Base-by-base conservation (phyloP, 495 filamentous ascomycete species). In the Aeminium ludgeri region DNA sequence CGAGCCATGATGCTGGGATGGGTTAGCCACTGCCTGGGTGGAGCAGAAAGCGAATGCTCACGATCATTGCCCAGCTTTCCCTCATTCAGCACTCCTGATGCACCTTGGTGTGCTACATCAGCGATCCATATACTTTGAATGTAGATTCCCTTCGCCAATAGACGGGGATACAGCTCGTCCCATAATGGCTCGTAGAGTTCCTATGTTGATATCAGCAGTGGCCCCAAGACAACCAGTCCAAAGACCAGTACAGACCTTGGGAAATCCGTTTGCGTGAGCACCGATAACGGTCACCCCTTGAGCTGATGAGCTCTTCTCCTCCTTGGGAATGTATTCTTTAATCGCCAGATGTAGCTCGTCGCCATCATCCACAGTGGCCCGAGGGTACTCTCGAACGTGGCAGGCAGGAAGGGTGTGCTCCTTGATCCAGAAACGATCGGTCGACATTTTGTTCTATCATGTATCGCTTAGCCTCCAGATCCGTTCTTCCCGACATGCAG, bases 1-100 rank as follows among this genome's bases (percentile, higher is more conserved):
- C 89, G 36, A 73, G 66, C 89, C 89, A 97, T 30, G 57, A 58
- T 25, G 60, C 60, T 68, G 45, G 4, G 43, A 28, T n/a, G 15
- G n/a, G 12, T 38, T 15, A 38, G 17, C 15, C 8, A 11, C 6
- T 13, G 12, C n/a, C n/a, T n/a, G 29, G 5, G 16, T 6, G 10
- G 5, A 29, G 30, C 18, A 4, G 0, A 32, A n/a, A 10, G 30
- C 15, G n/a, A 20, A n/a, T 23, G 47, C 60, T 36, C 41, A 63
- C 59, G 60, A 35, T 64, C 60, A 39, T 62, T 58, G 38, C 60
- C 60, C 5, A 62, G 46, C 39, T 59, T 58, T 19, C 44, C 40
- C 41, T 64, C 60, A 41, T 64, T 64, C 3, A 64, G 29, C 0
- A 62, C 58, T 17, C 59, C 50, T 20, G 59, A 62, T 20, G 16